Evolutionary conservation across 1,139 yeast species (phyloP), one percentile per base, ranked within the genome.

Genomic region (Sugiyamaella pinicola): DNA sequence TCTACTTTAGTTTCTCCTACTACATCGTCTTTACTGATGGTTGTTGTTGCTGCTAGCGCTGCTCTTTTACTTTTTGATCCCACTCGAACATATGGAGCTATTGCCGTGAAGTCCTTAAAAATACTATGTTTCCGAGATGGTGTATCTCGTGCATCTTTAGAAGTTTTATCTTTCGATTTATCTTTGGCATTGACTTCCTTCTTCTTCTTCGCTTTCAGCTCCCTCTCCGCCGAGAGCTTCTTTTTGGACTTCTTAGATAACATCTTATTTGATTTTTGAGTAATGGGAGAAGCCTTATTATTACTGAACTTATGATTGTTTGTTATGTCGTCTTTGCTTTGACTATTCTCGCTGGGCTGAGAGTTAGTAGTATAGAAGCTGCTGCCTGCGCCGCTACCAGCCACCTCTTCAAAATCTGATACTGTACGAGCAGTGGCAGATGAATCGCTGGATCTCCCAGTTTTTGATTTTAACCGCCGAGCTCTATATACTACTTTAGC

Each of bases 401-500:
- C 21, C 10, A 15, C 37, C 5, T 22, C 38, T 7, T 42, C 47
- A 2, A 41, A 29, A 37, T 21, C 26, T 21, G 42, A 38, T 21
- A 10, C 5, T 38, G 42, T 18, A 38, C 12, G 24, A 13, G 17
- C 35, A 4, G 31, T 26, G 12, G 24, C 26, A 12, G 29, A 38
- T 38, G 42, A 38, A 38, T 38, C 42, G 12, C 24, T 38, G n/a
- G 42, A n/a, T 21, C 19, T 31, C 8, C 37, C 21, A 12, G 31
- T 33, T 29, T 15, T 29, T 10, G 42, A 8, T n/a, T 40, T 50
- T 8, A 39, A 29, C 26, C 46, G 13, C 8, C 53, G 38, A 10
- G 53, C 53, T 33, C 50, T 43, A 45, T 49, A 52, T 4, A 51
- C 54, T 10, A 55, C 51, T 35, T 58, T 53, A 4, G 49, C 22